A percentile compares a stretch with the other conserved stretches of the same genome.
Conservation (phyloP, 1,139 yeast genomes). For the Torulaspora pretoriensis region DNA sequence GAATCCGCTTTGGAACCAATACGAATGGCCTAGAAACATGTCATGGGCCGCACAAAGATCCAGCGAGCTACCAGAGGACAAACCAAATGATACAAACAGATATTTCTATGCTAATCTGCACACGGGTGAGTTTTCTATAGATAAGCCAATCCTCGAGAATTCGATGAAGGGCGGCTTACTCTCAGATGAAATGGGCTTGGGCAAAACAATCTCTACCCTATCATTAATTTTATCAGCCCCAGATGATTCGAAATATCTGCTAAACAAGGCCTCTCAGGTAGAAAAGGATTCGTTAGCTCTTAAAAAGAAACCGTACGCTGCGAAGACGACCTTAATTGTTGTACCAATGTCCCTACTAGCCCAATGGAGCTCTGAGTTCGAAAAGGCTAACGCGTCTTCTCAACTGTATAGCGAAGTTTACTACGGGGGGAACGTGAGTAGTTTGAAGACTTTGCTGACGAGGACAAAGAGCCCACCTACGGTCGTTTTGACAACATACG, state of each 20-base stretch:
- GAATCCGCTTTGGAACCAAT: slow-evolving; percentile 86
- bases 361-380: slow-evolving; percentile 88
- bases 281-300: slow-evolving; percentile 6
- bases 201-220: slow-evolving; percentile 83
- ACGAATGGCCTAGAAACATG: slow-evolving; percentile 62
- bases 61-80: slow-evolving; percentile 3
- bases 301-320: slow-evolving; percentile 48
- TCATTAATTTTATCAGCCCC: slow-evolving; percentile 68
- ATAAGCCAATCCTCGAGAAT: slow-evolving; percentile 59
- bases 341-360: slow-evolving; percentile 88
- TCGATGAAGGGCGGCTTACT: slow-evolving; percentile 75
- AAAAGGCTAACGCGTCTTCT: slow-evolving; percentile 49
- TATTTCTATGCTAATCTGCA: slow-evolving; percentile 76
- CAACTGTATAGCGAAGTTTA: slow-evolving; percentile 53
- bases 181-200: slow-evolving; percentile 98
- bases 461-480: slow-evolving; percentile 50
- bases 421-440: slow-evolving; percentile 63
- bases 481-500: slow-evolving; percentile 83
- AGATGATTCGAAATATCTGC: slow-evolving; percentile 38
- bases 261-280: slow-evolving; percentile 8
- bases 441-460: slow-evolving; percentile 39
- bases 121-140: slow-evolving; percentile 72
- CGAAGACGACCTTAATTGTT: slow-evolving; percentile 68
- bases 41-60: slow-evolving; percentile 36
- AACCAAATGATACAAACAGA: slow-evolving; percentile 20